Percentiles rank a stretch among this genome's conserved stretches.
Conservation (phyloP, 148 eudicot genomes). For the Selenicereus undatus region DNA sequence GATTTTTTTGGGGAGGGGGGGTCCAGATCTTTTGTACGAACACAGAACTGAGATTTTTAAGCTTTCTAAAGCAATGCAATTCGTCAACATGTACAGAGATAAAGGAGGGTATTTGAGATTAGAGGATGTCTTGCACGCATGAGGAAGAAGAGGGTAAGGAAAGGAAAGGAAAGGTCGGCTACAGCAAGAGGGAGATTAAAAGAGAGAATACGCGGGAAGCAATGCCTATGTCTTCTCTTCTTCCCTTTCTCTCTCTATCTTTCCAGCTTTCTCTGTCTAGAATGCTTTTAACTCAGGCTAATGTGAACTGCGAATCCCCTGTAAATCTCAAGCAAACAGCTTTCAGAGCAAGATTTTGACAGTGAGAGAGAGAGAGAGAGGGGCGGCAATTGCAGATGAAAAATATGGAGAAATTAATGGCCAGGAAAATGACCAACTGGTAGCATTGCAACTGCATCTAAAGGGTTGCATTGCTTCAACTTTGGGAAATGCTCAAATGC, state of each 20-base stretch:
- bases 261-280: slow-evolving; percentile 20
- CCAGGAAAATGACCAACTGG: slow-evolving; percentile 5
- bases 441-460: not conserved
- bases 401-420: not conserved
- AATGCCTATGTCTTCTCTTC: slow-evolving; percentile 30
- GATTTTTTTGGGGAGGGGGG: not conserved
- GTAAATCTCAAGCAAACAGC: not conserved
- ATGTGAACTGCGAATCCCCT: not conserved
- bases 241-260: slow-evolving; percentile 6
- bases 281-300: slow-evolving; percentile 14
- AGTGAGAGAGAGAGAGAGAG: not conserved
- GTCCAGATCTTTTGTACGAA: not conserved
- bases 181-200: slow-evolving; percentile 1
- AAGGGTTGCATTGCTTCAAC: not conserved
- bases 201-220: slow-evolving; percentile 70
- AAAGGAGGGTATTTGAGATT: not conserved
- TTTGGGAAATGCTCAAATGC: not conserved
- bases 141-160: slow-evolving; percentile 28
- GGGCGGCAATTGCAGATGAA: not conserved
- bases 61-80: slow-evolving; percentile 5
- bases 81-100: slow-evolving; percentile 1
- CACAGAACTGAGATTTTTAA: not conserved
- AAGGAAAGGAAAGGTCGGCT: slow-evolving; percentile 43
- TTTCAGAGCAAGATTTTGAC: not conserved
- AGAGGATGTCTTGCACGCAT: slow-evolving; percentile 95